Evolutionary conservation across 2,329 filamentous ascomycete species (phyloP), one percentile per base, ranked within the genome.

Genomic region (Xylariaceae sp.): DNA sequence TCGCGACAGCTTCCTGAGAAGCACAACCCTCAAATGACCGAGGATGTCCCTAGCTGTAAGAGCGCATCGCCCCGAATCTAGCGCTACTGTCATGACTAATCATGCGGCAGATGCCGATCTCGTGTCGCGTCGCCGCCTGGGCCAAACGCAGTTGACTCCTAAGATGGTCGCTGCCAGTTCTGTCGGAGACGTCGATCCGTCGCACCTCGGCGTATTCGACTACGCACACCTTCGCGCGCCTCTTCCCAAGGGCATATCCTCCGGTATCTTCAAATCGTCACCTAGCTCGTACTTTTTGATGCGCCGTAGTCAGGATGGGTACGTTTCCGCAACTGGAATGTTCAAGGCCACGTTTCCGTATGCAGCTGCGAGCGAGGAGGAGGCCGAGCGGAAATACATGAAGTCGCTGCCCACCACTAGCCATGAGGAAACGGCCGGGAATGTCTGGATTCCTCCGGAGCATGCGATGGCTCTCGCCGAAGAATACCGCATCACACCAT

Each of bases 241-340:
- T 12, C 75, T 99, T 42, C 94, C 94, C 44, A 94, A 91, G 70
- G 90, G 94, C 57, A 85, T 97, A 59, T 82, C 85, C 27, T 96
- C 91, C 6, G 94, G 94, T 65, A 95, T 99, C 63, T 97, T 97
- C 75, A 86, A 89, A 63, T 86, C 85, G 52, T 85, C 85, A 66
- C 92, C 94, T 5, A 90, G 90, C 67, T 94, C 89, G 59, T 99
- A 99, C 72, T 99, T 97, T 69, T 75, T 99, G 61, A 99, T 99
- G 89, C 85, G 89, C 70, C 86, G 89, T 61, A 92, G 89, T 70
- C 82, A 82, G 65, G 89, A 95, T 66, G 89, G 89, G 54, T 94
- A 82, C 68, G 82, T 95, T 50, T 91, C 87, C 57, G 88, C 89
- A 11, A 94, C 89, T 5, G 89, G 89, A 69, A 92, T 95, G 89